Evolutionary conservation across 768 basidiomycete species (phyloP).

Genomic region (Tulasnella sp.): DNA sequence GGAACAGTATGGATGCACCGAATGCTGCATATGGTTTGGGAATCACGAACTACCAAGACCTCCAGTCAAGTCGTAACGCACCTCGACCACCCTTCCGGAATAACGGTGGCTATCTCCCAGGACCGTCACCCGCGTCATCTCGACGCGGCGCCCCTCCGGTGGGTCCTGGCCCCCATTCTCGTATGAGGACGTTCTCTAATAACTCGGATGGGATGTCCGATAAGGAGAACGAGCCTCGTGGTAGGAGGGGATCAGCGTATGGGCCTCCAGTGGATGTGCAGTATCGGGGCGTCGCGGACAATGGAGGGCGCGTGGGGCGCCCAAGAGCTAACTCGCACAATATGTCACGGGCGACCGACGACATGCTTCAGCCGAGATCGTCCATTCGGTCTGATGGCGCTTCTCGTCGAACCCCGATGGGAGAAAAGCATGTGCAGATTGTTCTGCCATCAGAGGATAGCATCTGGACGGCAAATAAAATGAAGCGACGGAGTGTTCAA

Average conservation of each 20-base stretch:
- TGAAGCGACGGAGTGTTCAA: not conserved
- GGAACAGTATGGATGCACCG: not conserved
- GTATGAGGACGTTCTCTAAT: conserved; percentile 1
- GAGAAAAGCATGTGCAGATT: conserved; percentile 38
- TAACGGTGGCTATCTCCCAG: not conserved
- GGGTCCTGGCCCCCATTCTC: not conserved
- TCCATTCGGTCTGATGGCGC: conserved; percentile 9
- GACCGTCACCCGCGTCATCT: not conserved
- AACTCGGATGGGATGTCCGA: conserved; percentile 24
- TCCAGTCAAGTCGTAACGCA: not conserved
- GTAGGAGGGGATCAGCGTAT: not conserved
- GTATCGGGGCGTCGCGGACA: not conserved
- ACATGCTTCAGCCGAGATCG: conserved; percentile 1
- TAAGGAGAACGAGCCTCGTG: conserved; percentile 45
- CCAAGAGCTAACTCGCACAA: conserved; percentile 5
- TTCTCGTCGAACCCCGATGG: conserved; percentile 20
- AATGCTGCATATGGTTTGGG: conserved; percentile 5
- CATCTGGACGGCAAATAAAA: not conserved
- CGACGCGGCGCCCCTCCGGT: not conserved
- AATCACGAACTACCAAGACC: conserved; percentile 2
- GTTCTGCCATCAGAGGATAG: conserved; percentile 34
- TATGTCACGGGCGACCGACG: not conserved
- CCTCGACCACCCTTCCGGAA: not conserved
- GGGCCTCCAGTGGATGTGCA: not conserved
- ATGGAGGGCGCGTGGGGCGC: not conserved